These are phyloP conservation scores for Curvularia lunata DNA, from an alignment of 2,329 filamentous ascomycete species.

Conservation along the genomic window DNA sequence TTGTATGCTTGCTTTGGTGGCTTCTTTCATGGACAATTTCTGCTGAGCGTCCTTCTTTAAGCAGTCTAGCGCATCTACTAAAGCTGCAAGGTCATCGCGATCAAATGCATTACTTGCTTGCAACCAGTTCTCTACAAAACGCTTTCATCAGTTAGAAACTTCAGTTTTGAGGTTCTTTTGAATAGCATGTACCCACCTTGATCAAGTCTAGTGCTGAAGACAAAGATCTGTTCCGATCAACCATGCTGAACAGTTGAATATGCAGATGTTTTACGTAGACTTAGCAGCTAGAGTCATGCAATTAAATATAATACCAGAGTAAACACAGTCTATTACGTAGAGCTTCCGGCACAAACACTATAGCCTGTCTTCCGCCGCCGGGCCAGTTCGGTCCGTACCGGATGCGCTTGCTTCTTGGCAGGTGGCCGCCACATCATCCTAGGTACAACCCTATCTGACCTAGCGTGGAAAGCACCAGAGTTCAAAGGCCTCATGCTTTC, in stretches of 20 bases:
- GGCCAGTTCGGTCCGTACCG: background rate
- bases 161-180: background rate
- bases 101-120: conserved; percentile 6
- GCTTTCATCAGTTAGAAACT: background rate
- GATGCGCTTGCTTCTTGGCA: background rate
- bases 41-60: conserved; percentile 9
- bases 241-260: background rate
- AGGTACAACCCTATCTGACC: background rate
- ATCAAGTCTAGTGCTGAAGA: conserved; percentile 7
- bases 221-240: background rate
- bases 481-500: background rate
- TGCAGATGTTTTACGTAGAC: background rate
- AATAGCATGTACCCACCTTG: background rate
- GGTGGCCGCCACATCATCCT: background rate
- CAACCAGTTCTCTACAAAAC: conserved; percentile 5
- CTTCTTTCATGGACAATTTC: conserved; percentile 4
- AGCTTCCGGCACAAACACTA: background rate
- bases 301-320: no score
- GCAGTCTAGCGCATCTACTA: conserved; percentile 8
- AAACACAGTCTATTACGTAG: background rate
- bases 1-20: conserved; percentile 1
- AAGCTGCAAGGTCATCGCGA: conserved; percentile 2
- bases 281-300: no score
- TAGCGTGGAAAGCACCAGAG: background rate
- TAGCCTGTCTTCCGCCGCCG: background rate